Percentiles rank a stretch among this genome's conserved stretches.
phyloP scores from a whole-genome alignment of 2,329 filamentous ascomycete genomes.

The Colletotrichum lupini region DNA sequence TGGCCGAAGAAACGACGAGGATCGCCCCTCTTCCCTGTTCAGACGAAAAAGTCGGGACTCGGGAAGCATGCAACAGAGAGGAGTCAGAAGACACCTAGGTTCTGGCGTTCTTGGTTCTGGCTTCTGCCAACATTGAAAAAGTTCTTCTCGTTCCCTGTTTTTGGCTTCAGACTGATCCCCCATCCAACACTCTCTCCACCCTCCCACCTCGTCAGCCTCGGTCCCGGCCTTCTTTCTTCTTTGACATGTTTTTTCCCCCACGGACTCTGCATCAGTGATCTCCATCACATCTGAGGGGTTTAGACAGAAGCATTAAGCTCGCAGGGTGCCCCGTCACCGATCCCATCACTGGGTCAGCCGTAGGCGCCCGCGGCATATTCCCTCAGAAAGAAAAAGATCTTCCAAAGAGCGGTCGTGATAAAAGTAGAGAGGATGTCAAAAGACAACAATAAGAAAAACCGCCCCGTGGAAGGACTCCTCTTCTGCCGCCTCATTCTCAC shows the following conservation, averaged over 20 bases:
- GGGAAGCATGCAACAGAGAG: neutral
- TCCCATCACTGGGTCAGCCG: neutral
- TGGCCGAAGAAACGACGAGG: conserved; percentile 19
- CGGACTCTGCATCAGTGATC: neutral
- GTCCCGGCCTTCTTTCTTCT: neutral
- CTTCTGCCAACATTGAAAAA: conserved; percentile 6
- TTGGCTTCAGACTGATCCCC: neutral
- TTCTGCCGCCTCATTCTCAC: neutral
- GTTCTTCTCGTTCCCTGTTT: conserved; percentile 25
- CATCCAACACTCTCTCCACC: neutral
- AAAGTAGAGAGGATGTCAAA: too few relatives aligned
- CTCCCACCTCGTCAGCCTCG: conserved; percentile 15
- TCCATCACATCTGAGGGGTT: neutral
- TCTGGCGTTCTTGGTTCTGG: conserved; percentile 1
- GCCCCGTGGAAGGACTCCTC: neutral
- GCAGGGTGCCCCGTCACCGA: neutral
- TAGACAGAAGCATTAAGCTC: neutral
- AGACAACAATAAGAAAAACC: too few relatives aligned
- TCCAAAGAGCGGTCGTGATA: conserved; percentile 8
- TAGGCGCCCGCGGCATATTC: neutral
- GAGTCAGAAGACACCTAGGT: neutral
- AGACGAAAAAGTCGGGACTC: conserved; percentile 6
- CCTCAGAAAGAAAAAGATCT: neutral
- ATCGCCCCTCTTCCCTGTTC: conserved; percentile 3
- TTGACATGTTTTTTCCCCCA: neutral